Evolutionary conservation across 2,329 filamentous ascomycete genomes (phyloP).

Genomic region (Scedosporium boydii): DNA sequence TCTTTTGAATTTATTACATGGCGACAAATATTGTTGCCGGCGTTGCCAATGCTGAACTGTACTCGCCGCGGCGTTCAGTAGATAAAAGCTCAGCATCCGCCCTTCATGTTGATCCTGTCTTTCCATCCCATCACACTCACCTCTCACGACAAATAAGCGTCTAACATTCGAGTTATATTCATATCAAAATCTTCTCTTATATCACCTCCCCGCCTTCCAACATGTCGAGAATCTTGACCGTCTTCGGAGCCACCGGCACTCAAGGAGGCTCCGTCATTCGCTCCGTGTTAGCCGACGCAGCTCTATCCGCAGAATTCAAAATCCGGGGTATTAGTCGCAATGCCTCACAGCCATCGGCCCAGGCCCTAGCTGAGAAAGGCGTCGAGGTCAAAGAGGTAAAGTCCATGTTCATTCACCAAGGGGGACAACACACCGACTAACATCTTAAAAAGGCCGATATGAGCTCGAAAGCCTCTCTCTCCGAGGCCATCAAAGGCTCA

Average conservation of each 20-base stretch:
- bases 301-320: constrained; percentile 31
- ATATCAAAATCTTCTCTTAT: too few species aligned
- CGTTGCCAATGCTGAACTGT: too few species aligned
- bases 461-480: constrained; percentile 28
- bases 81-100: too few species aligned
- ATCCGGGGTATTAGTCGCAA: constrained; percentile 40
- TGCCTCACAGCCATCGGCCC: constrained; percentile 26
- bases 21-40: too few species aligned
- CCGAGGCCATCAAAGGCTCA: constrained; percentile 28
- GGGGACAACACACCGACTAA: too few species aligned
- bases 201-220: too few species aligned
- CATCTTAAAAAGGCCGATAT: constrained; percentile 4
- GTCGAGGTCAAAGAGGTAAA: constrained; percentile 14
- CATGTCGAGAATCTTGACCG: constrained; percentile 22
- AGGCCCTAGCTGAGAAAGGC: constrained; percentile 27
- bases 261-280: constrained; percentile 38
- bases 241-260: constrained; percentile 39
- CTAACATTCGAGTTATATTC: too few species aligned
- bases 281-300: constrained; percentile 34
- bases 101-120: too few species aligned
- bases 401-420: constrained; percentile 13
- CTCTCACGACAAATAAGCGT: too few species aligned
- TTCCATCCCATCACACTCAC: too few species aligned
- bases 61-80: too few species aligned
- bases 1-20: too few species aligned